A percentile compares a stretch with the other conserved stretches of the same genome.
phyloP scores from a whole-genome alignment of 768 basidiomycete genomes.

The Lentinus brumalis region DNA sequence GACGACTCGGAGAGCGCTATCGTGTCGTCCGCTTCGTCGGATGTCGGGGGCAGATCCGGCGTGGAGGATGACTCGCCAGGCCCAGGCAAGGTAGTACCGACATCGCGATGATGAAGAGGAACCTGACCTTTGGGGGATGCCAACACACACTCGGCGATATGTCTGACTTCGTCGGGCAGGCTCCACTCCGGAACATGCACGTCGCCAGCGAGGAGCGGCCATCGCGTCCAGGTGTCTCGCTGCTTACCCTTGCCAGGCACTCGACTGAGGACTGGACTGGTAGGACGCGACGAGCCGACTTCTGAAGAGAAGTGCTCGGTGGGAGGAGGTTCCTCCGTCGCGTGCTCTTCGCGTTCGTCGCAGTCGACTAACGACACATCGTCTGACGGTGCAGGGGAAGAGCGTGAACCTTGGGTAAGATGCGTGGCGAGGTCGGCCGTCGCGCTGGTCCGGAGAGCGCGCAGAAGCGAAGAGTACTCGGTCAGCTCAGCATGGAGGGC shows the following conservation, averaged over 20 bases:
- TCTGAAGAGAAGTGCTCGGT: conserved; percentile 8
- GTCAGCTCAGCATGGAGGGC: conserved; percentile 64
- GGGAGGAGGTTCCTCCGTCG: conserved; percentile 21
- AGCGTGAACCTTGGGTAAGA: conserved; percentile 36
- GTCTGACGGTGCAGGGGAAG: conserved; percentile 7
- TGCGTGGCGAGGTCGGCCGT: conserved; percentile 61
- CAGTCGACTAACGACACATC: conserved; percentile 26
- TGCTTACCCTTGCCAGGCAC: conserved; percentile 28
- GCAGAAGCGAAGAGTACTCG: conserved; percentile 67
- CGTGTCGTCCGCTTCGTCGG: conserved; percentile 31
- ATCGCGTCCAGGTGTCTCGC: conserved; percentile 68
- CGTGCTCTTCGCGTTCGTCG: conserved; percentile 17
- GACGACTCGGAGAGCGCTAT: conserved; percentile 28
- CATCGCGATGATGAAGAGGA: conserved; percentile 19
- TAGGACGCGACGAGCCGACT: not conserved
- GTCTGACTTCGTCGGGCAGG: conserved; percentile 66
- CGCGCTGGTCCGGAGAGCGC: conserved; percentile 58
- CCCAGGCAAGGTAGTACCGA: not conserved
- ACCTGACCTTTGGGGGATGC: conserved; percentile 6
- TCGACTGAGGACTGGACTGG: conserved; percentile 9
- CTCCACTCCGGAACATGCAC: conserved; percentile 69
- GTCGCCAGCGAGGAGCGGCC: conserved; percentile 69
- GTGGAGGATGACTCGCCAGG: not conserved
- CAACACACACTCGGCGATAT: conserved; percentile 44
- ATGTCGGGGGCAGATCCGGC: not conserved